phyloP scores from a whole-genome alignment of 805 yeast species.

The Yarrowia phangngaensis region DNA sequence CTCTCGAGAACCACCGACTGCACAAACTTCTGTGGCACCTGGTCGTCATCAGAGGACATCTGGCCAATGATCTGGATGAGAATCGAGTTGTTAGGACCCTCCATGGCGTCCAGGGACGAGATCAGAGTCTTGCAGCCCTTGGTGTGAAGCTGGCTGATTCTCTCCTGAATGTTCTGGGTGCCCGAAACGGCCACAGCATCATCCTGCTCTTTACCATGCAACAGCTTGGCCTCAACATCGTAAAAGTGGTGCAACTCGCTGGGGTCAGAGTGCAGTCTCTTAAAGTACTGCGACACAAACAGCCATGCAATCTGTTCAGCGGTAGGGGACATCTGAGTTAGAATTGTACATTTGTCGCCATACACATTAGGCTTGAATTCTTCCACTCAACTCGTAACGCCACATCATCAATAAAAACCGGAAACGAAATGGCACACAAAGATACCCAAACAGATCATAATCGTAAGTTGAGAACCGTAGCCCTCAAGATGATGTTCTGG shows the following conservation, averaged over 20 bases:
- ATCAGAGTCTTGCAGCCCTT: slow-evolving; percentile 40
- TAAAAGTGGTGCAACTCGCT: slow-evolving; percentile 40
- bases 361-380: too few relatives aligned
- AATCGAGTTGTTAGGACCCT: slow-evolving; percentile 37
- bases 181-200: slow-evolving; percentile 35
- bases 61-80: slow-evolving; percentile 44
- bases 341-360: too few relatives aligned
- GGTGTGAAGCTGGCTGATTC: slow-evolving; percentile 36
- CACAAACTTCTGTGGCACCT: slow-evolving; percentile 39
- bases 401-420: too few relatives aligned
- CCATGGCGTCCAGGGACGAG: slow-evolving; percentile 41
- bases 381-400: too few relatives aligned
- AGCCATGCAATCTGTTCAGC: slow-evolving; percentile 40
- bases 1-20: slow-evolving; percentile 41
- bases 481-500: too few relatives aligned
- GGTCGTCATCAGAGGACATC: slow-evolving; percentile 38
- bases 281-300: slow-evolving; percentile 43
- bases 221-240: slow-evolving; percentile 37
- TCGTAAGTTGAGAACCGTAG: too few relatives aligned
- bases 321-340: slow-evolving; percentile 27
- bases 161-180: slow-evolving; percentile 37
- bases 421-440: too few relatives aligned
- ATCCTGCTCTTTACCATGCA: slow-evolving; percentile 43
- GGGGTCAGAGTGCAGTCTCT: slow-evolving; percentile 38
- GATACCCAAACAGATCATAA: too few relatives aligned